These are phyloP conservation scores for Obelidium mucronatum DNA, from an alignment of 192 early-diverging fungal species.

Conservation along the genomic window DNA sequence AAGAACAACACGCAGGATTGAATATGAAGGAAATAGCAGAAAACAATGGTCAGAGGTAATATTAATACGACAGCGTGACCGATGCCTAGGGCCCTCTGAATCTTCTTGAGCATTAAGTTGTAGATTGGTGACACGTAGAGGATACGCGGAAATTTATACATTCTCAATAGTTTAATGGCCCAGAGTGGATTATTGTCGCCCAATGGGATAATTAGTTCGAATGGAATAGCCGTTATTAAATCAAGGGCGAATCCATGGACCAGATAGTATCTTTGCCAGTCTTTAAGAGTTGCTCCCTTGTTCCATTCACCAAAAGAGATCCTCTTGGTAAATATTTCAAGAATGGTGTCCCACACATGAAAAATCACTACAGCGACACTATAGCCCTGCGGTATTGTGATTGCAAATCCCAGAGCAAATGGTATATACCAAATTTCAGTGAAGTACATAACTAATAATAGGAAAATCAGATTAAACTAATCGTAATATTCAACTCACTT, in stretches of 20 bases:
- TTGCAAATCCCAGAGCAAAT: conserved; percentile 22
- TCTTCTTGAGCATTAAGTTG: not conserved
- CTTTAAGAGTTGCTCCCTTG: conserved; percentile 11
- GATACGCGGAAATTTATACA: conserved; percentile 16
- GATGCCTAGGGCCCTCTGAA: conserved; percentile 35
- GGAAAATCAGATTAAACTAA: not conserved
- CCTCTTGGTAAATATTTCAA: conserved; percentile 19
- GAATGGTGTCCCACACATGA: conserved; percentile 16
- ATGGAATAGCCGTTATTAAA: conserved; percentile 13
- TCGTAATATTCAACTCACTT: no score
- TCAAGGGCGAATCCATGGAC: conserved; percentile 2
- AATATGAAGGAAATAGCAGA: conserved; percentile 49
- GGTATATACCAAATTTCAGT: conserved; percentile 5
- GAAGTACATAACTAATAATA: conserved; percentile 17
- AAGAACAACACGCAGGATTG: conserved; percentile 47
- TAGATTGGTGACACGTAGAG: conserved; percentile 2
- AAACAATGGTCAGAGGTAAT: conserved; percentile 32
- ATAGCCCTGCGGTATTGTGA: not conserved
- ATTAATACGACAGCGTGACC: conserved; percentile 45
- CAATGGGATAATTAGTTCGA: not conserved
- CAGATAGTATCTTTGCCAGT: conserved; percentile 32
- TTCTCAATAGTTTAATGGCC: not conserved
- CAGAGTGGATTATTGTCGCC: not conserved
- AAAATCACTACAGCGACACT: not conserved
- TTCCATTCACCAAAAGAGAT: conserved; percentile 7